Base-by-base conservation (phyloP, 495 filamentous ascomycete genomes). In the Hamigera avellanea region DNA sequence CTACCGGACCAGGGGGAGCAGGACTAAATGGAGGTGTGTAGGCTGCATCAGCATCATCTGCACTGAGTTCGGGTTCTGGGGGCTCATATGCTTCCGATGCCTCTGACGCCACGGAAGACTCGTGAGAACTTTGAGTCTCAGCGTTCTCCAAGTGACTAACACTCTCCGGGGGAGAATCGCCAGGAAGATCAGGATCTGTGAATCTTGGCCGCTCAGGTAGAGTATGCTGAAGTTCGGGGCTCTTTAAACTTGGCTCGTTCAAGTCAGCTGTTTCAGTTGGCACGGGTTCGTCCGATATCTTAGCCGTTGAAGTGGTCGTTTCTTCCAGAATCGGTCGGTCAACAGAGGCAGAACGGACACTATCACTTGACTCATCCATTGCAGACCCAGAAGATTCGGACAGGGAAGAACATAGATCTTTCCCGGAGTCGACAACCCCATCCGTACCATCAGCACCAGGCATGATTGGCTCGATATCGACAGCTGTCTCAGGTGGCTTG, bases 21-120 rank as follows among this genome's bases (percentile, higher is more conserved):
- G 57, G 62, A 28, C 53, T 61, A 39, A 58, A 55, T 26, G 57
- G 53, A 35, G 59, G 60, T n/a, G 57, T 60, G 41, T 64, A 62
- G 18, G 37, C 41, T 4, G 50, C 61, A 26, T 48, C 47, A 33
- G 47, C 42, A 19, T 50, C 46, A n/a, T 55, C 59, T 32, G 45
- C 41, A 14, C 45, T 41, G 16, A 50, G 36, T 14, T 56, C 55
- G 12, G 68, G 59, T 50, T 77, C 75, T 15, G 73, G 73, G 18
- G 75, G 74, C 41, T 79, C 76, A 45, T 79, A 78, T 14, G 53
- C 66, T 36, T 79, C 67, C n/a, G 65, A 70, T 19, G 53, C 66
- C 36, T 79, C 67, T 14, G 65, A 70, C 19, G 43, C 45, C 17
- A 48, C 49, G 10, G 55, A 57, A n/a, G 50, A 50, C 40, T 61